Percentiles rank a stretch among this genome's conserved stretches.
Evolutionary conservation across 192 early-diverging fungal species (phyloP).

Genomic region (Coemansia sp.): DNA sequence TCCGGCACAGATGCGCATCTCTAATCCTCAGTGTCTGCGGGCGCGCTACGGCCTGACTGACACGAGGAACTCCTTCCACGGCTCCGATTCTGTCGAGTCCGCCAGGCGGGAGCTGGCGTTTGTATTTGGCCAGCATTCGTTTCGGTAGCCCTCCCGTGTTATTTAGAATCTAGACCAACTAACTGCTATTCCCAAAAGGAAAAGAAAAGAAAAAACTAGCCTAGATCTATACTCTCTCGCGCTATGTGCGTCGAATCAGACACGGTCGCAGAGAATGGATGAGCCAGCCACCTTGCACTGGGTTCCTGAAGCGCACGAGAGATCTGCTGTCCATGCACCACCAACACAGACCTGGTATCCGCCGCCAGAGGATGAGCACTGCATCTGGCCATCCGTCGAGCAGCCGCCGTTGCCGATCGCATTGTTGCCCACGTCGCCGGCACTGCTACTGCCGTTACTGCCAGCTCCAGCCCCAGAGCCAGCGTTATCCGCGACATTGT

Average conservation of each 20-base stretch:
- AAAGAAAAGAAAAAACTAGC: background rate
- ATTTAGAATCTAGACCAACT: background rate
- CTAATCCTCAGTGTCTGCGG: slow-evolving; percentile 57
- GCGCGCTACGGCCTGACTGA: slow-evolving; percentile 71
- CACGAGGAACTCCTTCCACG: slow-evolving; percentile 75
- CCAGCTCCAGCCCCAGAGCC: background rate
- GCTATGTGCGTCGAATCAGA: background rate
- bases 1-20: slow-evolving; percentile 65
- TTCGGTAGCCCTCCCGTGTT: background rate
- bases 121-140: slow-evolving; percentile 52
- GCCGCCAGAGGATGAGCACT: slow-evolving; percentile 1
- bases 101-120: slow-evolving; percentile 63
- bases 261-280: slow-evolving; percentile 25
- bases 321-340: slow-evolving; percentile 13
- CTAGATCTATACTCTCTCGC: background rate
- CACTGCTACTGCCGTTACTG: background rate
- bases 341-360: slow-evolving; percentile 26
- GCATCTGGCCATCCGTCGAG: slow-evolving; percentile 10
- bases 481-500: background rate
- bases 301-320: slow-evolving; percentile 18
- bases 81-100: slow-evolving; percentile 64
- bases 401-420: background rate
- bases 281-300: slow-evolving; percentile 15
- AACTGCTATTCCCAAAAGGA: background rate
- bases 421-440: background rate